Conservation (phyloP, 1,284 basidiomycete genomes). For the Puccinia horiana region DNA sequence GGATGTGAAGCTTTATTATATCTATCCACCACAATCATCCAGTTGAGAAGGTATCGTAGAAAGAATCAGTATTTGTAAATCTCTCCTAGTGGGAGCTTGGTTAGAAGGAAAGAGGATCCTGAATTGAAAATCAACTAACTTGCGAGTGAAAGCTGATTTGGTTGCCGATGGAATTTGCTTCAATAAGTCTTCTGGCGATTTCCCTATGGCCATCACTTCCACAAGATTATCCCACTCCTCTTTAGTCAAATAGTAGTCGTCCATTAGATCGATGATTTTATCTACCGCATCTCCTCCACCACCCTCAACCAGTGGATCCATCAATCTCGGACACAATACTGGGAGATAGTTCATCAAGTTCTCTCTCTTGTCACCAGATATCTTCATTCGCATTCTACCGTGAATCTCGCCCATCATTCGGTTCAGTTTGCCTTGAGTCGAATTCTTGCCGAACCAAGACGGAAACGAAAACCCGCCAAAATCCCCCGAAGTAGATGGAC, state of each 20-base stretch:
- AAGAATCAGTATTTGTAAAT: too few relatives aligned
- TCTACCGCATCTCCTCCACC: slow-evolving; percentile 66
- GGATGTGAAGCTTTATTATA: slow-evolving; percentile 48
- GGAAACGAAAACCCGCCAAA: slow-evolving; percentile 66
- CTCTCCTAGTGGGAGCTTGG: too few relatives aligned
- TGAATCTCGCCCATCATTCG: slow-evolving; percentile 86
- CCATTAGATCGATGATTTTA: slow-evolving; percentile 82
- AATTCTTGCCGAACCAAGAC: slow-evolving; percentile 94
- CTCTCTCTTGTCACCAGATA: slow-evolving; percentile 83
- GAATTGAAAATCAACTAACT: slow-evolving; percentile 63
- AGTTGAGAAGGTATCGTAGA: slow-evolving; percentile 11
- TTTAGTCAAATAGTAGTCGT: slow-evolving; percentile 86
- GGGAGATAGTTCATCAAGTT: slow-evolving; percentile 89
- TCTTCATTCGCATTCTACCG: slow-evolving; percentile 87
- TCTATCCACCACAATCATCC: slow-evolving; percentile 60
- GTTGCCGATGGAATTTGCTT: slow-evolving; percentile 81
- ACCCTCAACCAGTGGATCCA: slow-evolving; percentile 73
- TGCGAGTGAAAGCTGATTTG: slow-evolving; percentile 82
- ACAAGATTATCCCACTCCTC: slow-evolving; percentile 96
- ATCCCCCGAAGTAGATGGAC: slow-evolving; percentile 65
- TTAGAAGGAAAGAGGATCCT: background rate
- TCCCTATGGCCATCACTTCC: slow-evolving; percentile 65
- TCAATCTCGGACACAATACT: slow-evolving; percentile 74
- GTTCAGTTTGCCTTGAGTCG: slow-evolving; percentile 79
- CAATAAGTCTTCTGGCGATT: slow-evolving; percentile 64